A percentile compares a stretch with the other conserved stretches of the same genome.
Conservation (phyloP, 2,329 filamentous ascomycete species). For the Phaeophleospora eucalypticola region DNA sequence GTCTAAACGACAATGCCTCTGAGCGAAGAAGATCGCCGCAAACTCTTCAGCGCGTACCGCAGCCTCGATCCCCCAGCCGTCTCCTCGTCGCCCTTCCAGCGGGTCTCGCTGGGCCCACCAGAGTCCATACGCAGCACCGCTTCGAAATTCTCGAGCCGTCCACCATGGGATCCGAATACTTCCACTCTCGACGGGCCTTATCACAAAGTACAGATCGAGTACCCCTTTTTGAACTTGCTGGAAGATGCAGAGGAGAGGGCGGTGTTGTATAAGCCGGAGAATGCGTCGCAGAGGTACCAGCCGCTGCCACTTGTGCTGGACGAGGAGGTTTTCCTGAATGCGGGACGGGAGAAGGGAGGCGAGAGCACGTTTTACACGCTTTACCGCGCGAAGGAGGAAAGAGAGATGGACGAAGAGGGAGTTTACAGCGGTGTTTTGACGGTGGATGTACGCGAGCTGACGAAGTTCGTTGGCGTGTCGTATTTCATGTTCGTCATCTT, state of each 20-base stretch:
- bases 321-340: conserved; percentile 2
- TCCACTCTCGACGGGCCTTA: conserved; percentile 1
- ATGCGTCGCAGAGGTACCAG: conserved; percentile 6
- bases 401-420: neutral
- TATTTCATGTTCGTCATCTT: conserved; percentile 4
- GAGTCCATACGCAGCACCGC: neutral
- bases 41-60: conserved; percentile 1
- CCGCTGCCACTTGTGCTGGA: conserved; percentile 12
- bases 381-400: conserved; percentile 1
- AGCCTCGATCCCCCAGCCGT: neutral
- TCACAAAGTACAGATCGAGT: conserved; percentile 9
- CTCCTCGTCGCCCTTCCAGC: neutral
- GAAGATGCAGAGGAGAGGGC: conserved; percentile 4
- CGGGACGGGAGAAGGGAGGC: conserved; percentile 9
- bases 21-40: neutral
- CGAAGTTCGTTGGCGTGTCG: conserved; percentile 7
- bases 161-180: neutral
- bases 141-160: neutral
- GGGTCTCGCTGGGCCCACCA: neutral
- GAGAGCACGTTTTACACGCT: conserved; percentile 11
- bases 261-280: conserved; percentile 7
- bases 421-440: conserved; percentile 1
- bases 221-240: conserved; percentile 9
- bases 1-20: neutral
- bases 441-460: conserved; percentile 8